Conservation (phyloP, 805 yeast genomes). For the Wickerhamomyces canadensis region DNA sequence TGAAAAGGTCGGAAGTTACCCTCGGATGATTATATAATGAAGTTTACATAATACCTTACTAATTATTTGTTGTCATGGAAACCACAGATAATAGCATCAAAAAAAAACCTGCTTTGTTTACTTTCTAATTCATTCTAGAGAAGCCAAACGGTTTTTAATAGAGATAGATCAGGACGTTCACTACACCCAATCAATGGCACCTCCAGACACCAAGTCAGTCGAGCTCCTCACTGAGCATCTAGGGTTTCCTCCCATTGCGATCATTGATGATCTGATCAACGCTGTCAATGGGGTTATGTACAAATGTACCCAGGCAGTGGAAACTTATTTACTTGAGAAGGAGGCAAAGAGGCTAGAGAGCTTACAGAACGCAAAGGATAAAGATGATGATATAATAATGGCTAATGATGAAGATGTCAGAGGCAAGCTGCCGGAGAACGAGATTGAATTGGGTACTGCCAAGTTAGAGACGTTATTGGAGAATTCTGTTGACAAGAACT, state of each 20-base stretch:
- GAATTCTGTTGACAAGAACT: conserved; percentile 69
- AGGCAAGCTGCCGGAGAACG: conserved; percentile 33
- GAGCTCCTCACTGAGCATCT: conserved; percentile 76
- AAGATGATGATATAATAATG: conserved; percentile 23
- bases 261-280: conserved; percentile 83
- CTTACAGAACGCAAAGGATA: conserved; percentile 6
- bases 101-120: no score
- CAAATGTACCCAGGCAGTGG: conserved; percentile 76
- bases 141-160: no score
- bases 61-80: no score
- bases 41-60: no score
- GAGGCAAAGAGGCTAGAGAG: conserved; percentile 7
- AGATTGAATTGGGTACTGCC: conserved; percentile 73
- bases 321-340: conserved; percentile 45
- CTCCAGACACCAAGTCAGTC: conserved; percentile 26
- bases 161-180: no score
- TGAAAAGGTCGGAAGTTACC: no score
- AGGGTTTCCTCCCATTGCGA: conserved; percentile 75
- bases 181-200: no score
- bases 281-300: conserved; percentile 81
- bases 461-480: conserved; percentile 73
- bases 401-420: conserved; percentile 20
- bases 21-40: no score
- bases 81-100: no score
- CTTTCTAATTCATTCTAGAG: no score